Evolutionary conservation across 1,284 basidiomycete genomes (phyloP).

Genomic region (Moesziomyces sp.): DNA sequence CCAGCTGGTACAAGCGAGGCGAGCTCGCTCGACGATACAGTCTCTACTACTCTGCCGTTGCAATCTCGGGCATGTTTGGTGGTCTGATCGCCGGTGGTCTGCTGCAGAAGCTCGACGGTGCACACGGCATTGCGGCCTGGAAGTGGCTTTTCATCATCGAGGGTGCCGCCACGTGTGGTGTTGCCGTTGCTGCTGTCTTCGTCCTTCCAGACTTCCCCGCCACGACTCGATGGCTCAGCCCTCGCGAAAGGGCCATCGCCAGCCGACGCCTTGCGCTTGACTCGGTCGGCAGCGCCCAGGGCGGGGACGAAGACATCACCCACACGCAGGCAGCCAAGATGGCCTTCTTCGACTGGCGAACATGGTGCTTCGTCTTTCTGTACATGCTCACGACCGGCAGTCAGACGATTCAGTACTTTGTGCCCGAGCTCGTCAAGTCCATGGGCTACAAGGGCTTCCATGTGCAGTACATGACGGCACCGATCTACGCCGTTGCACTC

Average conservation of each 20-base stretch:
- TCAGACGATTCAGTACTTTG: constrained; percentile 48
- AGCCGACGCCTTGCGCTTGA: constrained; percentile 20
- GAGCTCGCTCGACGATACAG: constrained; percentile 70
- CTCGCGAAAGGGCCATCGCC: constrained; percentile 23
- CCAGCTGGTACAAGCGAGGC: constrained; percentile 68
- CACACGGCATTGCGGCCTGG: constrained; percentile 26
- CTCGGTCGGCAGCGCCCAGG: constrained; percentile 11
- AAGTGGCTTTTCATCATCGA: constrained; percentile 42
- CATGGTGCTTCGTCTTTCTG: constrained; percentile 66
- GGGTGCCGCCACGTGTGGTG: constrained; percentile 22
- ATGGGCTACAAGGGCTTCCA: constrained; percentile 55
- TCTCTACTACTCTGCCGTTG: constrained; percentile 69
- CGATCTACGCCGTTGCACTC: constrained; percentile 32
- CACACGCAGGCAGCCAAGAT: constrained; percentile 69
- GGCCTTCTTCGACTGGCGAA: constrained; percentile 67
- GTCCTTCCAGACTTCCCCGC: constrained; percentile 38
- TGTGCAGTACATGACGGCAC: constrained; percentile 31
- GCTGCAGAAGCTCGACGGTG: constrained; percentile 12
- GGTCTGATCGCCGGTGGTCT: constrained; percentile 18
- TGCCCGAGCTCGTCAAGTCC: constrained; percentile 49
- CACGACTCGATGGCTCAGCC: constrained; percentile 36
- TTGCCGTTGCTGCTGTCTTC: constrained; percentile 20
- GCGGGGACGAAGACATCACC: constrained; percentile 26
- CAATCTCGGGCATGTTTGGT: constrained; percentile 36
- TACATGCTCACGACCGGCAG: constrained; percentile 68